Base-by-base conservation (phyloP, 73 alveolate species). In the Blepharisma stoltei region DNA sequence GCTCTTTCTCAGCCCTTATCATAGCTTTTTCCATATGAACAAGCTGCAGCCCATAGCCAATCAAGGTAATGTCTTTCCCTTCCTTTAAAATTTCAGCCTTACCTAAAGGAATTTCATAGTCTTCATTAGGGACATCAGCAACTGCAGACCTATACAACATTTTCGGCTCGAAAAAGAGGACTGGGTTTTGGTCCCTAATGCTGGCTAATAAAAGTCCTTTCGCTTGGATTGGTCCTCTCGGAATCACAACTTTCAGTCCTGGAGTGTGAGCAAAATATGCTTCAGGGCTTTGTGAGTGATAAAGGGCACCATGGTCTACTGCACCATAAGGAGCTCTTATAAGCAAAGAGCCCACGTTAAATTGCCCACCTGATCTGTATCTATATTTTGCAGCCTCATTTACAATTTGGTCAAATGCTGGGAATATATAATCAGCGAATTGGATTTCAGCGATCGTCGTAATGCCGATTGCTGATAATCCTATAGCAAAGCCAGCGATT, bases 221-320 rank as follows among this genome's bases (percentile, higher is more conserved):
- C 21, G 98, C 97, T 83, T 94, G 87, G 43, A 83, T 83, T 49
- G 99, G 99, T 65, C 93, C 91, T 90, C 99, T 83, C 14, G 99
- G 99, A 53, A 92, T 88, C 44, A 94, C 97, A 32, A 93, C 83
- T 85, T 89, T 89, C 71, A 94, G 89, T 52, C 99, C 99, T 6
- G 98, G 97, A 47, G 95, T 86, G 71, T 92, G 98, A 37, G 97
- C 97, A 81, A 92, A 94, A 79, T 89, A 92, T 11, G 92, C 99
- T 81, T 94, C 99, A 27, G 96, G 97, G 43, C 94, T 76, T 78
- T 94, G 88, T 49, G 94, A 81, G 85, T 94, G 99, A 85, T 94
- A 94, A 53, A 81, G 86, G 43, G 96, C 97, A 37, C 99, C 99
- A 88, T 94, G 99, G 7, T 98, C 99, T 21, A 94, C 99, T 49